phyloP scores from a whole-genome alignment of 345 rosid species.

The Gossypium arboreum region DNA sequence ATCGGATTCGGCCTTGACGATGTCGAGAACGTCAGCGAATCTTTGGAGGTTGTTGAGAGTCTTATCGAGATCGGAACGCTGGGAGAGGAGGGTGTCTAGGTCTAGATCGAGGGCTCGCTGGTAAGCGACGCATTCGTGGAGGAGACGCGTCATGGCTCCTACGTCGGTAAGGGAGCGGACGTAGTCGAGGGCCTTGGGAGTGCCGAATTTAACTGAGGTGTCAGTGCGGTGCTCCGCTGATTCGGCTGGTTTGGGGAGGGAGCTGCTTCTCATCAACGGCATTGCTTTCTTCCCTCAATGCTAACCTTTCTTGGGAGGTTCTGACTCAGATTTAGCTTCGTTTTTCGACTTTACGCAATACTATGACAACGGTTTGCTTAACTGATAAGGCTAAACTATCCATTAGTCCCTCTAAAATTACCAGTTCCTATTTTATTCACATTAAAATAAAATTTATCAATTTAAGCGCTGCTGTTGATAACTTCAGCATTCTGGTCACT shows the following conservation, averaged over 20 bases:
- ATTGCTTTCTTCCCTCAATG: conserved; percentile 14
- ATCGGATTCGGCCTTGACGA: conserved; percentile 71
- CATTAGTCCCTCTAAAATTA: too few relatives aligned
- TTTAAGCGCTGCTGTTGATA: too few relatives aligned
- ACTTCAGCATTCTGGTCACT: too few relatives aligned
- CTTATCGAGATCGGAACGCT: conserved; percentile 73
- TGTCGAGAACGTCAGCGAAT: conserved; percentile 72
- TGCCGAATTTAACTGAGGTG: conserved; percentile 57
- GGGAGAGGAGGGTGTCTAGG: conserved; percentile 75
- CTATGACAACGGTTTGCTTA: too few relatives aligned
- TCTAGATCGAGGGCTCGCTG: conserved; percentile 79
- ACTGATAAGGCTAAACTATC: too few relatives aligned
- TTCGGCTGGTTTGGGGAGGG: conserved; percentile 40
- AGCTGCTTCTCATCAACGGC: conserved; percentile 33
- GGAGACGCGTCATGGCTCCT: conserved; percentile 94
- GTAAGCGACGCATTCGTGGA: conserved; percentile 96
- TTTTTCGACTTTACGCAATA: not conserved
- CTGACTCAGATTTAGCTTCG: not conserved
- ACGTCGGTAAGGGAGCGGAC: conserved; percentile 87
- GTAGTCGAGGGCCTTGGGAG: conserved; percentile 58
- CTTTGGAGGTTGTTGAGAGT: conserved; percentile 62
- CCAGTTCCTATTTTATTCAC: too few relatives aligned
- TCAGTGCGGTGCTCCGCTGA: conserved; percentile 38
- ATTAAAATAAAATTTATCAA: too few relatives aligned
- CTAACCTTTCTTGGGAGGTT: too few relatives aligned